These are phyloP conservation scores for Aspergillus novofumigatus DNA, from an alignment of 2,329 filamentous ascomycete species.

Conservation along the genomic window DNA sequence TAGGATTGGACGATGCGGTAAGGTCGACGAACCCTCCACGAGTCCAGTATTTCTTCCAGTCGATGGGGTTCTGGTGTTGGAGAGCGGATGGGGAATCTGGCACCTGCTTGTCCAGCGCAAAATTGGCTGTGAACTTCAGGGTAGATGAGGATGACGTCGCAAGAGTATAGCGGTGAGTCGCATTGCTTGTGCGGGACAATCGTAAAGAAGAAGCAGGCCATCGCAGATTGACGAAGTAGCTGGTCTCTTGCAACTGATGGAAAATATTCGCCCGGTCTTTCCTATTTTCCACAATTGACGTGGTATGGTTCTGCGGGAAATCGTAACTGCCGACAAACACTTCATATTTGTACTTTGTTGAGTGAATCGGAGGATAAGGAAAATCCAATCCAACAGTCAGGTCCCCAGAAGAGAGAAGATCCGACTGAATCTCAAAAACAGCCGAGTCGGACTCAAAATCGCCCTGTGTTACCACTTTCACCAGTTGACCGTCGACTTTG, in stretches of 20 bases:
- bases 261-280: slow-evolving; percentile 2
- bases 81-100: neutral
- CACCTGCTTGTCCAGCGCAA: neutral
- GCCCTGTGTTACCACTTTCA: slow-evolving; percentile 10
- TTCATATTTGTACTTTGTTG: slow-evolving; percentile 13
- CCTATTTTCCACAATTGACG: neutral
- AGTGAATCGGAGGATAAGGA: slow-evolving; percentile 12
- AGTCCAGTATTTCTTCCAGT: slow-evolving; percentile 11
- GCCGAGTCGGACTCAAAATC: slow-evolving; percentile 10
- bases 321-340: slow-evolving; percentile 11
- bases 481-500: neutral
- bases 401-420: slow-evolving; percentile 1
- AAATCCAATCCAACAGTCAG: slow-evolving; percentile 11
- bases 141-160: neutral
- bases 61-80: neutral
- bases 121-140: slow-evolving; percentile 8
- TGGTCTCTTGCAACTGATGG: slow-evolving; percentile 10
- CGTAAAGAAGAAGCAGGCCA: slow-evolving; percentile 6
- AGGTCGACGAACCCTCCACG: slow-evolving; percentile 12
- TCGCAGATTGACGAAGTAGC: slow-evolving; percentile 7
- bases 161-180: slow-evolving; percentile 7
- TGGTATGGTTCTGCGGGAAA: slow-evolving; percentile 10
- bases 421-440: slow-evolving; percentile 2
- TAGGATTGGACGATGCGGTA: slow-evolving; percentile 6
- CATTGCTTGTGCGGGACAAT: neutral